These are phyloP conservation scores for Lanmaoa rubissima DNA, from an alignment of 768 basidiomycete species.

Conservation along the genomic window DNA sequence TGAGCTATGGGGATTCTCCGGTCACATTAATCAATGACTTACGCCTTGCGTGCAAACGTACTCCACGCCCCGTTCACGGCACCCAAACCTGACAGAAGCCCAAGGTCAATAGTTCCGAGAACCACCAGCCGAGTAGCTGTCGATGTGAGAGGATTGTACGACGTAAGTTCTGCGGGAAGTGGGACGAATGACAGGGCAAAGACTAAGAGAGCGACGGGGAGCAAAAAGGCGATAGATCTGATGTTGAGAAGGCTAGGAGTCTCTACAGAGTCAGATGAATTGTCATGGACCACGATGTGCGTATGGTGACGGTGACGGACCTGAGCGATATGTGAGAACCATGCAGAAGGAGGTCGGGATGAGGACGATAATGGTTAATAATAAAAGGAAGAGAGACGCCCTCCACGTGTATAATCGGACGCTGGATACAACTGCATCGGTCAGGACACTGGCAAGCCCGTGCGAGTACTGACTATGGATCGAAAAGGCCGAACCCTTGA, in stretches of 20 bases:
- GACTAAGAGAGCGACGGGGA: slow-evolving; percentile 55
- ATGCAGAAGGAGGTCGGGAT: slow-evolving; percentile 65
- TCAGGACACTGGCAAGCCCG: background rate
- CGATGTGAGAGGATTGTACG: slow-evolving; percentile 43
- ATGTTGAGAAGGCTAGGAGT: slow-evolving; percentile 26
- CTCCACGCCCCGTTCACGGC: slow-evolving; percentile 67
- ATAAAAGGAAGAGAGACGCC: slow-evolving; percentile 59
- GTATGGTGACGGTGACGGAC: slow-evolving; percentile 11
- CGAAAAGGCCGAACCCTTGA: slow-evolving; percentile 60
- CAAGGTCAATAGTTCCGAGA: slow-evolving; percentile 76
- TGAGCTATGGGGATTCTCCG: slow-evolving; percentile 4
- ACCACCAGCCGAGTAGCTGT: slow-evolving; percentile 66
- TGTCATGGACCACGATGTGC: background rate
- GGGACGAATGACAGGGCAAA: slow-evolving; percentile 65
- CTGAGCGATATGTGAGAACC: slow-evolving; percentile 46
- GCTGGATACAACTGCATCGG: slow-evolving; percentile 33
- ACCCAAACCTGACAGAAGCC: slow-evolving; percentile 76
- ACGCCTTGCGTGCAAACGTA: slow-evolving; percentile 23
- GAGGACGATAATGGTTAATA: slow-evolving; percentile 60
- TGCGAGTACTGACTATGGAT: slow-evolving; percentile 46
- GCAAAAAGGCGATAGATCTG: slow-evolving; percentile 27
- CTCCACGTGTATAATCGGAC: slow-evolving; percentile 67
- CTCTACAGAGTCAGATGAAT: slow-evolving; percentile 13
- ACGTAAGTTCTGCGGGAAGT: slow-evolving; percentile 50
- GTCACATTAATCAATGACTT: slow-evolving; percentile 21